These are phyloP conservation scores for Coccomyxa sp. DNA, from an alignment of 139 green algal genomes.

Conservation along the genomic window DNA sequence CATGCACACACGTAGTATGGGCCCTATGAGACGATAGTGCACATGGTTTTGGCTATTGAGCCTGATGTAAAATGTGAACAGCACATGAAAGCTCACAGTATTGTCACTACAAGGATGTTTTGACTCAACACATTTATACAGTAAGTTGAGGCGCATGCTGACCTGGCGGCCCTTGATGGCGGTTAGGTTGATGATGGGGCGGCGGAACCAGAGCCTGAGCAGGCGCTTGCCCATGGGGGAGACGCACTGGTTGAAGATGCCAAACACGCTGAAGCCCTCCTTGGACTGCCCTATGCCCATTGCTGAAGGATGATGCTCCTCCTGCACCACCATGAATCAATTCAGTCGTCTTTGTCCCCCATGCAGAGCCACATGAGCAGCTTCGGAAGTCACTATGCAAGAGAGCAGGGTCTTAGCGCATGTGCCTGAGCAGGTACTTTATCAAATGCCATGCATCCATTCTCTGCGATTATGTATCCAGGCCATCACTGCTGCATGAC, in stretches of 20 bases:
- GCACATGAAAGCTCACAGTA: too few relatives aligned
- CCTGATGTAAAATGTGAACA: too few relatives aligned
- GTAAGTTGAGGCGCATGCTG: constrained; percentile 34
- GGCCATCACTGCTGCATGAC: neutral
- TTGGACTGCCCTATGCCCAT: constrained; percentile 89
- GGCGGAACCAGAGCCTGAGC: constrained; percentile 74
- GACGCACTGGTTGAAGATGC: constrained; percentile 66
- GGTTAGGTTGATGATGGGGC: constrained; percentile 70
- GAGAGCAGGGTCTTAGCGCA: too few relatives aligned
- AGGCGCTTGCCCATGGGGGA: constrained; percentile 49
- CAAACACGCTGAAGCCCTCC: constrained; percentile 86
- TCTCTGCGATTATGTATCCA: neutral
- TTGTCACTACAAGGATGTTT: too few relatives aligned
- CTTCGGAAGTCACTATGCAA: neutral
- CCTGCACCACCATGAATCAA: constrained; percentile 10
- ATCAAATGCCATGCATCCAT: neutral
- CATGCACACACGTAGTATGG: too few relatives aligned
- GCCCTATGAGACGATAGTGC: too few relatives aligned
- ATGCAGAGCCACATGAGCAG: neutral
- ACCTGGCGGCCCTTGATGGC: constrained; percentile 52
- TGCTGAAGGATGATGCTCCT: constrained; percentile 72
- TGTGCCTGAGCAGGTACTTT: neutral
- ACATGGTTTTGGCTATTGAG: too few relatives aligned
- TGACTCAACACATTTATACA: too few relatives aligned
- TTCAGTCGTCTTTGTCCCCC: neutral